Conservation (phyloP, 768 basidiomycete species). For the Leccinum imitatum region DNA sequence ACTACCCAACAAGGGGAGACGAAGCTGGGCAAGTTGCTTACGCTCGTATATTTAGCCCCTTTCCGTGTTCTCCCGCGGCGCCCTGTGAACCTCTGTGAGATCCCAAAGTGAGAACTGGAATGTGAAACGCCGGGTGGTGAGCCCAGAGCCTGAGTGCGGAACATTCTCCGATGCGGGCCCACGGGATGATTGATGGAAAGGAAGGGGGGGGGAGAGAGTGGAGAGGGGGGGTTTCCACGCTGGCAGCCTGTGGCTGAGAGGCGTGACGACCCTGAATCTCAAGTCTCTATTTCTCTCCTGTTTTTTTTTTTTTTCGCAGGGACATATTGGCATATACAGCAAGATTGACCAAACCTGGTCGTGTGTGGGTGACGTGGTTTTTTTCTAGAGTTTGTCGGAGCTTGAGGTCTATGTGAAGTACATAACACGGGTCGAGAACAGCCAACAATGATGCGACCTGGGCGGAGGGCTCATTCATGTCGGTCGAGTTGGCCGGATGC, state of each 20-base stretch:
- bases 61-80: slow-evolving; percentile 5
- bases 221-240: slow-evolving; percentile 18
- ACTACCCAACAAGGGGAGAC: not conserved
- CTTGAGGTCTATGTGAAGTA: slow-evolving; percentile 9
- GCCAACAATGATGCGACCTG: slow-evolving; percentile 22
- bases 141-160: slow-evolving; percentile 3
- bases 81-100: not conserved
- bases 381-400: slow-evolving; percentile 15
- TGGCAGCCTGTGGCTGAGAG: slow-evolving; percentile 10
- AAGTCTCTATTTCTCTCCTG: not conserved
- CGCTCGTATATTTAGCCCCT: slow-evolving; percentile 14
- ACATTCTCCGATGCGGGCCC: slow-evolving; percentile 15
- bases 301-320: not conserved
- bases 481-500: not conserved
- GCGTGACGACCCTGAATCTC: slow-evolving; percentile 28
- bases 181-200: not conserved
- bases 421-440: slow-evolving; percentile 16
- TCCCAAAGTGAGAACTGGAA: not conserved
- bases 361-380: not conserved
- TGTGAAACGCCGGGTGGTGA: slow-evolving; percentile 8
- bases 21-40: slow-evolving; percentile 3
- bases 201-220: not conserved
- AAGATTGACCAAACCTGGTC: not conserved
- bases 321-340: not conserved
- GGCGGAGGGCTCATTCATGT: slow-evolving; percentile 27